These are phyloP conservation scores for Lachancea fermentati DNA, from an alignment of 805 yeast genomes.

Conservation along the genomic window DNA sequence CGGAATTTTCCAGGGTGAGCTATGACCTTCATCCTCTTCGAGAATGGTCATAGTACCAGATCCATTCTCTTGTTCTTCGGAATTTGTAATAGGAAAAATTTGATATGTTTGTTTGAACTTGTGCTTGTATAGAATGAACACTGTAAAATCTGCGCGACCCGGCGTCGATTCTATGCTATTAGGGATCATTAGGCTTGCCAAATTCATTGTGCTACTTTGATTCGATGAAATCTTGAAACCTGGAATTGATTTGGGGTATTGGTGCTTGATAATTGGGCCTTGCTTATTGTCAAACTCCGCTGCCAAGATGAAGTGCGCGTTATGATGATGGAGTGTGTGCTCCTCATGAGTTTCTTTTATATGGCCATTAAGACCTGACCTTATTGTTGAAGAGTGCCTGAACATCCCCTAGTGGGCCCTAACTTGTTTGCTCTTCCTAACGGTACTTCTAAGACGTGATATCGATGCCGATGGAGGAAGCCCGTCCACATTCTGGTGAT, in stretches of 20 bases:
- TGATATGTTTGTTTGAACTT: slow-evolving; percentile 13
- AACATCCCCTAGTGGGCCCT: slow-evolving; percentile 3
- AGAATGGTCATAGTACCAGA: slow-evolving; percentile 14
- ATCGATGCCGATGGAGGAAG: background rate
- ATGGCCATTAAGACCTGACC: slow-evolving; percentile 10
- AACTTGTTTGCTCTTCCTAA: background rate
- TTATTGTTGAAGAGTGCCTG: slow-evolving; percentile 10
- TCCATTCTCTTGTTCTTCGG: slow-evolving; percentile 13
- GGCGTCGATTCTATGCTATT: slow-evolving; percentile 48
- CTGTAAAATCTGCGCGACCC: slow-evolving; percentile 52
- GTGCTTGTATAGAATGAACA: slow-evolving; percentile 46
- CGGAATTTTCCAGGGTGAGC: background rate
- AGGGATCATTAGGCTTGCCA: slow-evolving; percentile 58
- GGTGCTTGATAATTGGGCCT: slow-evolving; percentile 63
- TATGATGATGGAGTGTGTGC: slow-evolving; percentile 14
- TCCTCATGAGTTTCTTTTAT: slow-evolving; percentile 11
- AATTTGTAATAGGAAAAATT: slow-evolving; percentile 19
- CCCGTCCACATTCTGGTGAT: background rate
- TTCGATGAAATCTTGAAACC: slow-evolving; percentile 26
- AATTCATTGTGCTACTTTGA: slow-evolving; percentile 9
- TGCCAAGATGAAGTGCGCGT: slow-evolving; percentile 54
- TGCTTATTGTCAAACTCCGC: slow-evolving; percentile 76
- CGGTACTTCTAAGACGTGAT: background rate
- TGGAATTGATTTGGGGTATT: slow-evolving; percentile 45
- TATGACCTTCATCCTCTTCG: slow-evolving; percentile 8